Evolutionary conservation across 257 asterid genomes (phyloP).

Genomic region (Lantana camara): DNA sequence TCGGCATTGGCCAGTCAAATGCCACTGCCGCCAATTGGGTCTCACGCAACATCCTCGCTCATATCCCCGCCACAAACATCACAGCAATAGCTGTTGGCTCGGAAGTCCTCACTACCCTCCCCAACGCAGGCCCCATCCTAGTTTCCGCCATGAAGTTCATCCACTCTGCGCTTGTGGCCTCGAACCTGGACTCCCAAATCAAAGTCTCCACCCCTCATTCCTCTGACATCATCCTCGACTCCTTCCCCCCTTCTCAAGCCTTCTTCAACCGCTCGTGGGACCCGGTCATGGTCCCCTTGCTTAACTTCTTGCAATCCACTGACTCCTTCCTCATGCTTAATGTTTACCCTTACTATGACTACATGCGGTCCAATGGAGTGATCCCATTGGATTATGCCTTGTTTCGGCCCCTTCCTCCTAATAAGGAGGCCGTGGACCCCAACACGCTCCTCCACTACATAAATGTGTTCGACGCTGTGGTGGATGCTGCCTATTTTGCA

Average conservation of each 20-base stretch:
- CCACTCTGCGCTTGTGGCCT: slow-evolving; percentile 79
- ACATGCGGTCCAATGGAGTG: slow-evolving; percentile 61
- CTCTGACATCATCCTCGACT: slow-evolving; percentile 77
- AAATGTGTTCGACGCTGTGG: slow-evolving; percentile 87
- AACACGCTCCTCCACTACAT: slow-evolving; percentile 93
- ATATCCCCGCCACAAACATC: slow-evolving; percentile 83
- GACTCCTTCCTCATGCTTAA: slow-evolving; percentile 80
- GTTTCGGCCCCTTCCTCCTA: slow-evolving; percentile 81
- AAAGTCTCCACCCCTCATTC: slow-evolving; percentile 87
- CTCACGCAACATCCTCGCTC: slow-evolving; percentile 64
- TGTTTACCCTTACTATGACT: slow-evolving; percentile 84
- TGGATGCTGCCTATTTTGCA: slow-evolving; percentile 91
- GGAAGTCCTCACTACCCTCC: slow-evolving; percentile 69
- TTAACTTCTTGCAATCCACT: slow-evolving; percentile 65
- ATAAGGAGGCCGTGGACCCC: slow-evolving; percentile 85
- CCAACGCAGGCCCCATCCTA: slow-evolving; percentile 80
- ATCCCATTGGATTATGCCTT: slow-evolving; percentile 86
- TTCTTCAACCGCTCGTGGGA: slow-evolving; percentile 80
- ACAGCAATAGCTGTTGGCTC: slow-evolving; percentile 85
- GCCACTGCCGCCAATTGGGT: slow-evolving; percentile 94
- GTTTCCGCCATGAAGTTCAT: slow-evolving; percentile 76
- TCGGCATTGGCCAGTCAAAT: slow-evolving; percentile 88
- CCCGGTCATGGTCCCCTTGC: slow-evolving; percentile 81
- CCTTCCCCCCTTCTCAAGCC: slow-evolving; percentile 95
- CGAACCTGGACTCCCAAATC: slow-evolving; percentile 72